Percentiles rank a stretch among this genome's conserved stretches.
Conservation (phyloP, 139 green algal genomes). For the Diplosphaera chodatii region DNA sequence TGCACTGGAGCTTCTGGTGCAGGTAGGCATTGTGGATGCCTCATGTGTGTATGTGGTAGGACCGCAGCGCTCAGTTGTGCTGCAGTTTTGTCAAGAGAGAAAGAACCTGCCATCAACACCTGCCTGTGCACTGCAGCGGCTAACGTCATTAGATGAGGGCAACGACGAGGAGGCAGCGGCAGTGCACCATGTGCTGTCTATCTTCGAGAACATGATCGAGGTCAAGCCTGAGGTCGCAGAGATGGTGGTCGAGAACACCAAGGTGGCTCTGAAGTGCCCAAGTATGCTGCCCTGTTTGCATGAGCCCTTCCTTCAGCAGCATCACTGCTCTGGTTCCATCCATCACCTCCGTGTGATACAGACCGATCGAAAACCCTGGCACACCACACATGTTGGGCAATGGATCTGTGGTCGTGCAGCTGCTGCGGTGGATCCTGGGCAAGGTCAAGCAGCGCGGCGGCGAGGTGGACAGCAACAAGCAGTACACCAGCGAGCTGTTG, state of each 20-base stretch:
- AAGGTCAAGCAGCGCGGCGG: conserved; percentile 46
- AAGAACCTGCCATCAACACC: no score
- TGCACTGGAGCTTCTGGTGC: conserved; percentile 65
- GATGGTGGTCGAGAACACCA: conserved; percentile 13
- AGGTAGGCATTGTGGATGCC: no score
- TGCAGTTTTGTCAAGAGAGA: no score
- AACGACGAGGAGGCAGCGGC: conserved; percentile 59
- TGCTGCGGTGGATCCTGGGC: conserved; percentile 84
- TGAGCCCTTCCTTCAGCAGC: no score
- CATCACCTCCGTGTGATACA: no score
- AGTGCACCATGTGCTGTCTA: conserved; percentile 68
- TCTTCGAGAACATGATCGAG: conserved; percentile 90
- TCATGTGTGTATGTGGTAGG: no score
- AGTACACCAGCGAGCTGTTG: conserved; percentile 82
- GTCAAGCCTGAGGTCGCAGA: conserved; percentile 47
- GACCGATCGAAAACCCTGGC: no score
- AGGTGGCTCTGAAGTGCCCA: no score
- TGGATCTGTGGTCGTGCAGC: not conserved
- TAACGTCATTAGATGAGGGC: conserved; percentile 61
- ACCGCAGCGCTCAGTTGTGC: no score
- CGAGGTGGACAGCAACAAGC: conserved; percentile 77
- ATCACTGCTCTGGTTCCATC: no score
- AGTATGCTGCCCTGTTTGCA: no score
- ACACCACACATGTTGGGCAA: no score
- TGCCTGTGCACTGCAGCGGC: conserved; percentile 21